phyloP scores from a whole-genome alignment of 495 filamentous ascomycete genomes.

The Entonaema liquescens region DNA sequence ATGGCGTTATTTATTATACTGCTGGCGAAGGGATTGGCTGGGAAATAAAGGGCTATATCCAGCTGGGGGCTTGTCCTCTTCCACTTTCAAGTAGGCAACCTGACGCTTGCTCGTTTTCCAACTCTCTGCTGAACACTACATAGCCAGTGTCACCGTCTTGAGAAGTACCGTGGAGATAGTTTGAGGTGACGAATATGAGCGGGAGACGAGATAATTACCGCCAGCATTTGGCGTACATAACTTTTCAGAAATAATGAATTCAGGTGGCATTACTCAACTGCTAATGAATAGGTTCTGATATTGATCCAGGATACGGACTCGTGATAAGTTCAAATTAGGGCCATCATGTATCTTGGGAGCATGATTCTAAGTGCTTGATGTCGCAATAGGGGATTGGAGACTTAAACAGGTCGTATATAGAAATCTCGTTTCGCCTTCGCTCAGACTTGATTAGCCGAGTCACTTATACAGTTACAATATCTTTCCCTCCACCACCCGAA shows the following conservation, averaged over 20 bases:
- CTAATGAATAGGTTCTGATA: not conserved
- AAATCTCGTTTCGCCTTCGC: too few species aligned
- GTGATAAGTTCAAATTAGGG: not conserved
- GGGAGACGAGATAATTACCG: conserved; percentile 4
- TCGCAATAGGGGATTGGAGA: too few species aligned
- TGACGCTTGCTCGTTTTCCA: conserved; percentile 15
- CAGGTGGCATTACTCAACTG: not conserved
- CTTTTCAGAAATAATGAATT: conserved; percentile 11
- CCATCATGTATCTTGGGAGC: not conserved
- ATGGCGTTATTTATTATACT: not conserved
- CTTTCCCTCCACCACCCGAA: too few species aligned
- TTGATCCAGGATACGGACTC: not conserved
- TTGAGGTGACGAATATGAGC: conserved; percentile 1
- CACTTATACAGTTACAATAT: too few species aligned
- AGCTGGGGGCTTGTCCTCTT: conserved; percentile 2
- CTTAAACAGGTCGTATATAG: too few species aligned
- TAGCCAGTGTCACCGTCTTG: conserved; percentile 22
- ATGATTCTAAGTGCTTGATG: not conserved
- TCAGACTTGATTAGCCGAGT: too few species aligned
- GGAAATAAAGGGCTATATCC: not conserved
- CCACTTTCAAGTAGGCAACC: conserved; percentile 34
- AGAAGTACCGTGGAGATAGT: conserved; percentile 9
- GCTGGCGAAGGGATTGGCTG: not conserved
- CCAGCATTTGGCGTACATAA: not conserved
- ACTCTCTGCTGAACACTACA: conserved; percentile 35